Conservation (phyloP, 805 yeast species). For the Nakazawaea pomicola region DNA sequence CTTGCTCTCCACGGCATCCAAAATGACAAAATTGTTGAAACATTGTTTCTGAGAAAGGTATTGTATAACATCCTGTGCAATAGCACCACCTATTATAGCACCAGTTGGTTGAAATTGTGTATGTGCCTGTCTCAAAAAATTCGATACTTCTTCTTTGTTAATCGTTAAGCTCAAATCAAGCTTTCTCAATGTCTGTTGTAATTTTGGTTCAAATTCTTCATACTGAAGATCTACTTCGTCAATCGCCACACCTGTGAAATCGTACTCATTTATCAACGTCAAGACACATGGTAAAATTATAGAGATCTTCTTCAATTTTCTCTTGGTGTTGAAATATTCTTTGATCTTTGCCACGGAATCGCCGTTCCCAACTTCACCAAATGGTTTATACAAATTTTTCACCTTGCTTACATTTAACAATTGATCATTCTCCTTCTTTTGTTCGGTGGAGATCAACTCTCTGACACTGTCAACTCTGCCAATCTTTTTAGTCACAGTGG, state of each 20-base stretch:
- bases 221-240: slow-evolving; percentile 19
- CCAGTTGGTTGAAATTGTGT: slow-evolving; percentile 79
- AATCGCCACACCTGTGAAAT: slow-evolving; percentile 21
- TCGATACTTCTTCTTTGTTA: slow-evolving; percentile 32
- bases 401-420: slow-evolving; percentile 32
- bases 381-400: slow-evolving; percentile 31
- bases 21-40: slow-evolving; percentile 69
- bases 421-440: slow-evolving; percentile 31
- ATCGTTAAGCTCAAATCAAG: slow-evolving; percentile 38
- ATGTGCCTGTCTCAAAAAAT: slow-evolving; percentile 42
- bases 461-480: slow-evolving; percentile 42
- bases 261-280: slow-evolving; percentile 45
- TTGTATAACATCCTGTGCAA: slow-evolving; percentile 89
- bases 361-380: slow-evolving; percentile 30
- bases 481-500: slow-evolving; percentile 38
- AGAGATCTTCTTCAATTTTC: slow-evolving; percentile 42
- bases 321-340: slow-evolving; percentile 22
- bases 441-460: slow-evolving; percentile 37
- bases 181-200: slow-evolving; percentile 25
- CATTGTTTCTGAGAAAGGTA: slow-evolving; percentile 65
- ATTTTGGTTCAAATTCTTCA: slow-evolving; percentile 24
- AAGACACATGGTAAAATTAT: slow-evolving; percentile 56
- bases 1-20: slow-evolving; percentile 66
- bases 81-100: slow-evolving; percentile 83
- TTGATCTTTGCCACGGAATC: slow-evolving; percentile 30